phyloP scores from a whole-genome alignment of 2,329 filamentous ascomycete species.

The Diaporthe aspalathi region DNA sequence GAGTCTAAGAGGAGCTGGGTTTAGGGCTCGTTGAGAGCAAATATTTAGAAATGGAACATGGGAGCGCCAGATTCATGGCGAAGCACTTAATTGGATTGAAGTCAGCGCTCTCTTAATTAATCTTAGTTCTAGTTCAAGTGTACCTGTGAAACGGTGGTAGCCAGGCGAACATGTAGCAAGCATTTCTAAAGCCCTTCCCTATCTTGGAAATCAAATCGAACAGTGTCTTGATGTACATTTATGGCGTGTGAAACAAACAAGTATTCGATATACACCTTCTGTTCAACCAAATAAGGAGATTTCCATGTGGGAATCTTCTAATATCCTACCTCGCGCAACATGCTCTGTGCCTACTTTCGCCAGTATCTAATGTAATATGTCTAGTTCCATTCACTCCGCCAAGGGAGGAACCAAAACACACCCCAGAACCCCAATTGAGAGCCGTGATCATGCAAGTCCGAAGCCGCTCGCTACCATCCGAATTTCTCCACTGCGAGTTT shows the following conservation, averaged over 20 bases:
- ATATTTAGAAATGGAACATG: not conserved
- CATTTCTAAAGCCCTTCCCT: not conserved
- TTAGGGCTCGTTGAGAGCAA: not conserved
- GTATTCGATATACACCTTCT: too few relatives aligned
- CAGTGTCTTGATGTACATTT: too few relatives aligned
- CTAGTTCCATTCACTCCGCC: too few relatives aligned
- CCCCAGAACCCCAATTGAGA: not conserved
- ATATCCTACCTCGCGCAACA: not conserved
- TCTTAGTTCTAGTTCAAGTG: not conserved
- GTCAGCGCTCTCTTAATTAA: not conserved
- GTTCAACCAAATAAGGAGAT: too few relatives aligned
- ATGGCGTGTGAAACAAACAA: too few relatives aligned
- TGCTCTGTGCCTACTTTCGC: too few relatives aligned
- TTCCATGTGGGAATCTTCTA: not conserved
- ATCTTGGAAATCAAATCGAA: too few relatives aligned
- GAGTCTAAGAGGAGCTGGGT: constrained; percentile 18
- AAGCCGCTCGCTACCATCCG: constrained; percentile 63
- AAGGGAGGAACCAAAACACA: too few relatives aligned
- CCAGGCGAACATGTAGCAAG: not conserved
- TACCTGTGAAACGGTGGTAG: too few relatives aligned
- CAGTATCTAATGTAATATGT: too few relatives aligned
- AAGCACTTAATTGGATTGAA: not conserved
- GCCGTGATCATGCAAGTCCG: not conserved
- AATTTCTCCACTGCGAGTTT: constrained; percentile 73
- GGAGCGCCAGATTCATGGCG: not conserved